phyloP scores from a whole-genome alignment of 1,139 yeast genomes.

The Candida sojae region DNA sequence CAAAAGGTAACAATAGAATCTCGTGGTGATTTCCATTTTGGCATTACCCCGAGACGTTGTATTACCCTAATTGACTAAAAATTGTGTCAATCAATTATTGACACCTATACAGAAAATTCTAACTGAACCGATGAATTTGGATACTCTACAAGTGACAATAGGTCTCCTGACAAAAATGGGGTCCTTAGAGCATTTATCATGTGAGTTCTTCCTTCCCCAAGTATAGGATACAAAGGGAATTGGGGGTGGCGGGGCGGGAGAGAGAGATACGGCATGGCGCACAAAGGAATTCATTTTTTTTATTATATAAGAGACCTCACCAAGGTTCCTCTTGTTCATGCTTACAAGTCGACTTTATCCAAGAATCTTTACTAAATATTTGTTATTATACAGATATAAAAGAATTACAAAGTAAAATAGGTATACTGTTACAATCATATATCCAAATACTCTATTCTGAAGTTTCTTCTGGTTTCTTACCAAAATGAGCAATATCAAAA shows the following conservation, averaged over 20 bases:
- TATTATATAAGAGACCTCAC: slow-evolving; percentile 79
- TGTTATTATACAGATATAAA: background rate
- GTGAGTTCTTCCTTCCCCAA: slow-evolving; percentile 49
- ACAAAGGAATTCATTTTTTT: slow-evolving; percentile 76
- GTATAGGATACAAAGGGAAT: slow-evolving; percentile 60
- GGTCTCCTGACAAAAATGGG: slow-evolving; percentile 80
- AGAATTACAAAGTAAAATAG: background rate
- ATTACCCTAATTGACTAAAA: slow-evolving; percentile 52
- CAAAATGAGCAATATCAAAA: slow-evolving; percentile 43
- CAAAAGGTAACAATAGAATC: slow-evolving; percentile 52
- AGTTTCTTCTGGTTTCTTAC: slow-evolving; percentile 26
- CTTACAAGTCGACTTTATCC: slow-evolving; percentile 60
- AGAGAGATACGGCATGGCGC: slow-evolving; percentile 75
- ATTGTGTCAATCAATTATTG: slow-evolving; percentile 62
- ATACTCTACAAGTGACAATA: slow-evolving; percentile 92
- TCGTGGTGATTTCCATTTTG: slow-evolving; percentile 71
- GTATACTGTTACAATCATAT: background rate
- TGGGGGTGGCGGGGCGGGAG: no score
- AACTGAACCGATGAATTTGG: slow-evolving; percentile 80
- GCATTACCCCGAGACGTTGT: slow-evolving; percentile 76
- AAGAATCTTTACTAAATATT: slow-evolving; percentile 9
- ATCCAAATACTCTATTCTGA: slow-evolving; percentile 8
- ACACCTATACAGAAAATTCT: slow-evolving; percentile 63
- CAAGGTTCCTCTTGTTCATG: slow-evolving; percentile 69
- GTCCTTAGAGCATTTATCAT: slow-evolving; percentile 81